Conservation (phyloP, 116 monocot species). For the Phalaenopsis hybrid region DNA sequence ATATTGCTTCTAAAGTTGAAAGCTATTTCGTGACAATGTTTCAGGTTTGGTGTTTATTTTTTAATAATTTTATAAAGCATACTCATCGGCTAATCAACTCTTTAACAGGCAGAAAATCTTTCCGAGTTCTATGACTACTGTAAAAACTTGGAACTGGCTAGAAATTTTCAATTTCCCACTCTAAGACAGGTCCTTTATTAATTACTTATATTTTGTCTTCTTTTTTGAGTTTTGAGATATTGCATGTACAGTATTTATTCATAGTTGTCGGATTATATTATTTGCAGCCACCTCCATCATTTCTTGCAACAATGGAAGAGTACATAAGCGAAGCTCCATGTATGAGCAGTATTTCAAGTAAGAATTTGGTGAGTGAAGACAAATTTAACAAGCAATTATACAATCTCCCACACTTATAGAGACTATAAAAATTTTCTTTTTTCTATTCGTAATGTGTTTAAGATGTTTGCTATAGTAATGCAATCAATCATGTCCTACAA, state of each 20-base stretch:
- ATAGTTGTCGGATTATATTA: slow-evolving; percentile 7
- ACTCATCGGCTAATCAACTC: not conserved
- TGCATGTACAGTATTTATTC: slow-evolving; percentile 1
- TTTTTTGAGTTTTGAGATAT: not conserved
- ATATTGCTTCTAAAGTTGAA: not conserved
- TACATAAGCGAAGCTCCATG: slow-evolving; percentile 81
- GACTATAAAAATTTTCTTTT: not conserved
- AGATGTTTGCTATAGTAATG: not conserved
- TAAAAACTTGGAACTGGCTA: slow-evolving; percentile 65
- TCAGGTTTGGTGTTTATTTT: not conserved
- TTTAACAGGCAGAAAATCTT: slow-evolving; percentile 57
- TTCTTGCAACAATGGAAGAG: slow-evolving; percentile 89
- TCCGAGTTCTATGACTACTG: slow-evolving; percentile 70
- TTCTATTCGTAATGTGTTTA: not conserved
- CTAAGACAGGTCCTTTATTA: slow-evolving; percentile 45
- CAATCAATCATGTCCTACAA: not conserved
- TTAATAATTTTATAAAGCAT: not conserved
- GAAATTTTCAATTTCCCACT: slow-evolving; percentile 72
- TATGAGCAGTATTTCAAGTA: slow-evolving; percentile 39
- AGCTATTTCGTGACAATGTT: not conserved
- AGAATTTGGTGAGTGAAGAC: slow-evolving; percentile 42
- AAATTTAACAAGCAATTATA: not conserved
- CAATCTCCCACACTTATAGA: not conserved
- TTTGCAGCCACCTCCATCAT: slow-evolving; percentile 81
- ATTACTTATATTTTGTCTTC: not conserved